phyloP scores from a whole-genome alignment of 805 yeast genomes.

The Kuraishia ogatae region DNA sequence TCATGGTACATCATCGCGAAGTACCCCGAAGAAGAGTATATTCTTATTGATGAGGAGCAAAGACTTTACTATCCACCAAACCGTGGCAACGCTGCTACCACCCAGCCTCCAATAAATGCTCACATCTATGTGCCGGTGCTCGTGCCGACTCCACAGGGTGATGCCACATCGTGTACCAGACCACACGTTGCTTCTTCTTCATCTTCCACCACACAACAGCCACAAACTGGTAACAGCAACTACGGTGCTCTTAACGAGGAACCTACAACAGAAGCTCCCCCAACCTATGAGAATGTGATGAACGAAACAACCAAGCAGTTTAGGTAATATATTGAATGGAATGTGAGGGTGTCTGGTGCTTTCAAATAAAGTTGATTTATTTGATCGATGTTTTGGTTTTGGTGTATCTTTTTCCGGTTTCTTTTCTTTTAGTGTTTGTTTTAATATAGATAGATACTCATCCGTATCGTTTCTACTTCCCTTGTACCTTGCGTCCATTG shows the following conservation, averaged over 20 bases:
- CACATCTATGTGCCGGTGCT: conserved; percentile 3
- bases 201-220: background rate
- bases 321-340: background rate
- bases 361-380: too few species aligned
- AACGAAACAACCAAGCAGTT: conserved; percentile 22
- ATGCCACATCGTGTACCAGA: background rate
- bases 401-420: background rate
- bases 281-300: conserved; percentile 27
- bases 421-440: background rate
- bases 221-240: background rate
- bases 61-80: conserved; percentile 5
- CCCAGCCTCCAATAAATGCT: background rate
- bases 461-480: background rate
- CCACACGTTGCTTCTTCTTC: background rate
- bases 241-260: conserved; percentile 11
- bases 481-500: too few species aligned
- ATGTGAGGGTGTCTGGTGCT: background rate
- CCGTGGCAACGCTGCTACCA: background rate
- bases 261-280: conserved; percentile 22
- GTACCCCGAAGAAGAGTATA: conserved; percentile 29
- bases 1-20: conserved; percentile 55
- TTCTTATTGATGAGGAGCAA: conserved; percentile 8
- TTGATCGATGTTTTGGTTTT: background rate
- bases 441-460: background rate
- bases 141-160: conserved; percentile 9